Evolutionary conservation across 2,329 filamentous ascomycete species (phyloP).

Genomic region (Lizonia empirigonia): DNA sequence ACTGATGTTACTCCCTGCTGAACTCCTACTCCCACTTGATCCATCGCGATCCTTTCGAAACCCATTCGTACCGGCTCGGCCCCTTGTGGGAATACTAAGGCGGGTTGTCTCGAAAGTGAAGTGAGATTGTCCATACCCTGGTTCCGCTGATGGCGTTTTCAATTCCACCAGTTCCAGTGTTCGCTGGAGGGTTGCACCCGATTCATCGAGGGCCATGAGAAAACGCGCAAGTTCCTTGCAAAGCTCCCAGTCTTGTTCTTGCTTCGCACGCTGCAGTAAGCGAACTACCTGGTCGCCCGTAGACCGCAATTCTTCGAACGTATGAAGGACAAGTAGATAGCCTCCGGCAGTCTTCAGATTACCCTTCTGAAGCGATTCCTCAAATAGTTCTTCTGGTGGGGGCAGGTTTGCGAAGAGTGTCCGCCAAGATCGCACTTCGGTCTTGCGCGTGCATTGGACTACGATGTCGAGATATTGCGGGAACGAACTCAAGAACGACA

Average conservation of each 20-base stretch:
- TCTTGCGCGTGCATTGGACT: conserved; percentile 96
- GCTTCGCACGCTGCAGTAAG: conserved; percentile 78
- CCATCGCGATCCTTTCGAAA: conserved; percentile 8
- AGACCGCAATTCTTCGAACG: conserved; percentile 64
- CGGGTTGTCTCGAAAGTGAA: conserved; percentile 41
- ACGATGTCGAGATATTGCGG: conserved; percentile 92
- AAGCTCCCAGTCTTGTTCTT: conserved; percentile 89
- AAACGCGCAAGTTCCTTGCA: conserved; percentile 97
- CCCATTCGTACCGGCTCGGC: conserved; percentile 26
- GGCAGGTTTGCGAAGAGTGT: conserved; percentile 92
- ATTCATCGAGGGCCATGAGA: conserved; percentile 87
- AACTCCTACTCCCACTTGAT: conserved; percentile 15
- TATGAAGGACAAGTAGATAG: conserved; percentile 93
- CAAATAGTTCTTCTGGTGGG: conserved; percentile 88
- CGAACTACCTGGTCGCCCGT: conserved; percentile 80
- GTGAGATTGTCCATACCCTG: conserved; percentile 30
- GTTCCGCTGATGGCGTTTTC: conserved; percentile 37
- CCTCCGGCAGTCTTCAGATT: conserved; percentile 94
- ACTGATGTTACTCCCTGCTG: conserved; percentile 26
- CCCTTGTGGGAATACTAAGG: conserved; percentile 36
- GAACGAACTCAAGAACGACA: conserved; percentile 61
- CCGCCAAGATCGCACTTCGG: conserved; percentile 91
- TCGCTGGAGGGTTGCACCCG: conserved; percentile 76
- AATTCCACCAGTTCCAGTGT: conserved; percentile 64
- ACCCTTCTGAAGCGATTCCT: conserved; percentile 83